Percentiles rank a stretch among this genome's conserved stretches.
Evolutionary conservation across 2,329 filamentous ascomycete species (phyloP).

Genomic region (Botrytis deweyae): DNA sequence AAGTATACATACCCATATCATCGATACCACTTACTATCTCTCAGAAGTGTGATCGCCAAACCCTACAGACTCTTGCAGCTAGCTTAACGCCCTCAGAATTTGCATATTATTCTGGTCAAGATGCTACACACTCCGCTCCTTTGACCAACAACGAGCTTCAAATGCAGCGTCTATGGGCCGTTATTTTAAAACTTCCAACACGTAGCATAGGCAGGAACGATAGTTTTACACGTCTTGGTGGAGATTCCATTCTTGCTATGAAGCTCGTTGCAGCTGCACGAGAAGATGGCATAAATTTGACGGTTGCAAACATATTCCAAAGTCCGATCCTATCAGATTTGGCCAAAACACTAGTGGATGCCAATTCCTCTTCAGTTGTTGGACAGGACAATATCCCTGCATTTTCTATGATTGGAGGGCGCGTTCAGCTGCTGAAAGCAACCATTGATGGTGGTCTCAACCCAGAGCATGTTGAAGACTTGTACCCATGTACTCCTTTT

Average conservation of each 20-base stretch:
- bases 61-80: constrained; percentile 31
- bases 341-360: constrained; percentile 25
- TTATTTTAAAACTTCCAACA: constrained; percentile 21
- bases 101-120: constrained; percentile 10
- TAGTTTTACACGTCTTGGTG: constrained; percentile 43
- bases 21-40: constrained; percentile 38
- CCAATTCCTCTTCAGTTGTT: constrained; percentile 29
- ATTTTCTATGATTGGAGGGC: constrained; percentile 29
- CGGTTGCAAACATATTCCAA: constrained; percentile 46
- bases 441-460: not conserved
- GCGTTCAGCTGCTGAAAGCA: constrained; percentile 31
- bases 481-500: constrained; percentile 41
- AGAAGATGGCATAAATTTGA: constrained; percentile 38
- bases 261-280: constrained; percentile 45
- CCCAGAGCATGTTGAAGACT: constrained; percentile 37
- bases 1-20: constrained; percentile 37
- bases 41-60: constrained; percentile 42
- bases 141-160: constrained; percentile 19
- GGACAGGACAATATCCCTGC: not conserved
- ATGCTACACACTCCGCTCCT: not conserved
- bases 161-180: constrained; percentile 23
- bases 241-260: constrained; percentile 42
- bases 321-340: constrained; percentile 46
- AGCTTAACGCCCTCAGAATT: not conserved
- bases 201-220: constrained; percentile 32